Percentiles rank a stretch among this genome's conserved stretches.
Conservation (phyloP, 768 basidiomycete species). For the Mrakia blollopis region DNA sequence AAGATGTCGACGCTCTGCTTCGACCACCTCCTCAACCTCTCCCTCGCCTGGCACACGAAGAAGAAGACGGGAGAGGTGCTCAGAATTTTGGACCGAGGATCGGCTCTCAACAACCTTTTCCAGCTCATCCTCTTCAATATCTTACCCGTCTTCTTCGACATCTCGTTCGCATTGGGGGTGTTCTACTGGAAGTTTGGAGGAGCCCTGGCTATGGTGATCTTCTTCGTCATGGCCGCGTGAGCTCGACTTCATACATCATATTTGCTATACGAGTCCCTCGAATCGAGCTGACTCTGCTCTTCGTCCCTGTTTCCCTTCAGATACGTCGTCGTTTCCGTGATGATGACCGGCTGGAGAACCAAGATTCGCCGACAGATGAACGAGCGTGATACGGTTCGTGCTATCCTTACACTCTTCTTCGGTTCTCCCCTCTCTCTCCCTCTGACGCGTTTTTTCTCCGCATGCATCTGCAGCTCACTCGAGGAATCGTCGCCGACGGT, state of each 20-base stretch:
- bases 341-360: constrained; percentile 68
- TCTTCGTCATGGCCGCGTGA: constrained; percentile 68
- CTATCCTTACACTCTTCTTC: too few relatives aligned
- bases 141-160: constrained; percentile 75
- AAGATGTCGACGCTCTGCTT: constrained; percentile 84
- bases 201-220: constrained; percentile 55
- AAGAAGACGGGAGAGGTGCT: constrained; percentile 81
- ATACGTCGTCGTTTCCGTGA: constrained; percentile 42
- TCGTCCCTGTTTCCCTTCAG: constrained; percentile 48
- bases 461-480: too few relatives aligned
- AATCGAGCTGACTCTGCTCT: constrained; percentile 45
- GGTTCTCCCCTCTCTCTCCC: too few relatives aligned
- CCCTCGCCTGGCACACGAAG: constrained; percentile 73
- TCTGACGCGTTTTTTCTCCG: too few relatives aligned
- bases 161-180: constrained; percentile 46
- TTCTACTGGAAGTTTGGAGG: constrained; percentile 43
- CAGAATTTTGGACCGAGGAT: constrained; percentile 62
- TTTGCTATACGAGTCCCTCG: too few relatives aligned
- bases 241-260: background rate
- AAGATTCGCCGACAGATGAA: constrained; percentile 72
- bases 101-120: constrained; percentile 76
- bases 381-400: constrained; percentile 72
- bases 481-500: constrained; percentile 74
- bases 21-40: constrained; percentile 79
- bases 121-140: constrained; percentile 81